These are phyloP conservation scores for Zoysia pacifica DNA, from an alignment of 176 grass and related monocot species.

Conservation along the genomic window DNA sequence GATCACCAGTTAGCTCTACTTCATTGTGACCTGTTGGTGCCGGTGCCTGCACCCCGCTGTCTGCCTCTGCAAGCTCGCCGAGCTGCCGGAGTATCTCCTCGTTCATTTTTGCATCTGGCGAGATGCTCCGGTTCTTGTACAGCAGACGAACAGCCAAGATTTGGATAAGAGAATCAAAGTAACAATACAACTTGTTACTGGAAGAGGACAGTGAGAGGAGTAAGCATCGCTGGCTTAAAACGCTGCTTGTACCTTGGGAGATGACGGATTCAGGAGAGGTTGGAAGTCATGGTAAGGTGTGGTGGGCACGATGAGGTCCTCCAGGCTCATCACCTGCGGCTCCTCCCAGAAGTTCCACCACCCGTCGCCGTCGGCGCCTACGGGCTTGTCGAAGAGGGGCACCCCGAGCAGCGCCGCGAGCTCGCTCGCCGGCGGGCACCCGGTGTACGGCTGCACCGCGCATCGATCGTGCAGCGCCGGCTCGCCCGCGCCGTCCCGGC, in stretches of 20 bases:
- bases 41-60: constrained; percentile 24
- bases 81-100: constrained; percentile 79
- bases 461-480: constrained; percentile 35
- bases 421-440: constrained; percentile 42
- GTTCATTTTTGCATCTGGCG: constrained; percentile 45
- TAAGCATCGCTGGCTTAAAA: too few species aligned
- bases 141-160: not conserved
- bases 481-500: constrained; percentile 33
- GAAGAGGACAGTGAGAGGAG: not conserved
- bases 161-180: not conserved
- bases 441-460: constrained; percentile 43
- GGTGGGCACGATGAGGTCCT: constrained; percentile 85
- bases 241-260: constrained; percentile 58
- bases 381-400: constrained; percentile 49
- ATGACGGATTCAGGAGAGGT: constrained; percentile 57
- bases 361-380: not conserved
- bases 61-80: constrained; percentile 52
- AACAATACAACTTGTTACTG: not conserved
- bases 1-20: constrained; percentile 37
- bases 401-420: constrained; percentile 56
- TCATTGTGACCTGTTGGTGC: constrained; percentile 34
- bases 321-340: constrained; percentile 72
- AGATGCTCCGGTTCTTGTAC: constrained; percentile 51
- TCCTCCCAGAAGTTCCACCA: constrained; percentile 65
- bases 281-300: constrained; percentile 84